Evolutionary conservation across 1,284 basidiomycete genomes (phyloP), one percentile per base, ranked within the genome.

Genomic region (Melampsora americana): DNA sequence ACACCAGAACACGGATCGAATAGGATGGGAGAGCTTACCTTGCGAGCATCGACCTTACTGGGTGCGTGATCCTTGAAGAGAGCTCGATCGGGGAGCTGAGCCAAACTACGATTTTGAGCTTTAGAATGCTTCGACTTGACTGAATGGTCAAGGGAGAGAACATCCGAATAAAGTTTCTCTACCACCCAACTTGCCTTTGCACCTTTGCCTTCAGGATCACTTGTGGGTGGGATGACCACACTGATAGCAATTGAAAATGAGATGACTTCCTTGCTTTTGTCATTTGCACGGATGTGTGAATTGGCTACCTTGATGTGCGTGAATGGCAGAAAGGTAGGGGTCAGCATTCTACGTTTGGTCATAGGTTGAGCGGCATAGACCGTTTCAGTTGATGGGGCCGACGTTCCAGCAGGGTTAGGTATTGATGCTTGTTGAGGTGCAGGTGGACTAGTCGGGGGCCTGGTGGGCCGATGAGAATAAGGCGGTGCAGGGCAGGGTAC

Each of bases 61-160:
- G 95, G 95, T 1, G 95, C 95, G 83, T 96, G 93, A 84, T 98
- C 95, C 83, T 90, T 95, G 90, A 95, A 98, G 11, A 96, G 85
- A 83, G 90, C 90, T 70, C 92, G 91, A 82, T 99, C 95, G 1
- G 95, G 95, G 74, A 99, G 83, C 61, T 85, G 86, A 26, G 87
- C 88, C 71, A 98, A 88, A 26, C 78, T 79, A 83, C 89, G 92
- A 84, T 92, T 92, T 32, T 87, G 86, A 65, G 90, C 86, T 79
- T 87, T 88, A 35, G 79, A 81, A 86, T 86, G 90, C 78, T 91
- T 90, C 77, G 86, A 87, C 80, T 86, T 84, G 53, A 88, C 83
- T 42, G 82, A 82, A 39, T 82, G 81, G 81, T 99, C 95, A 66
- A 99, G 86, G 62, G 87, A 88, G 44, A 95, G 85, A 48, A 98